A percentile compares a stretch with the other conserved stretches of the same genome.
phyloP scores from a whole-genome alignment of 2,329 filamentous ascomycete species.

The Cordyceps sp. region DNA sequence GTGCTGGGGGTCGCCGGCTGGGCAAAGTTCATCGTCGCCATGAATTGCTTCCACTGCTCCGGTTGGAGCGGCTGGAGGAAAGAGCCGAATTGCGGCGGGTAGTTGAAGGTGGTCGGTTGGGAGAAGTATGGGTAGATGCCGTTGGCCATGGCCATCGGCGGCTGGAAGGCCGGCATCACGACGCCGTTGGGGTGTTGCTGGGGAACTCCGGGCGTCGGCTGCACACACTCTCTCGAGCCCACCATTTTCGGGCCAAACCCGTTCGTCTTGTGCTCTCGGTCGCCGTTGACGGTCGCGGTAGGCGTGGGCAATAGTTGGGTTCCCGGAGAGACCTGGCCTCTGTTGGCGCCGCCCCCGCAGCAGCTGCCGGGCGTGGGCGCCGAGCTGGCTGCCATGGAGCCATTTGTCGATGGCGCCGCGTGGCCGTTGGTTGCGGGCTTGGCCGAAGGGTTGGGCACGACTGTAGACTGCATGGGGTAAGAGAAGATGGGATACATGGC shows the following conservation, averaged over 20 bases:
- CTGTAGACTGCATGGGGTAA: constrained; percentile 11
- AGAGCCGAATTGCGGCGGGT: constrained; percentile 36
- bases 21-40: constrained; percentile 22
- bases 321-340: constrained; percentile 1
- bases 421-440: constrained; percentile 8
- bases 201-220: constrained; percentile 6
- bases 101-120: constrained; percentile 31
- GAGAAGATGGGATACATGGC: constrained; percentile 17
- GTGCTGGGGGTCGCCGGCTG: constrained; percentile 13
- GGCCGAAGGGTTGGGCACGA: constrained; percentile 5
- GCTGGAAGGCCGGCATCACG: constrained; percentile 19
- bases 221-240: constrained; percentile 6
- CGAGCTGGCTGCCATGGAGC: constrained; percentile 2
- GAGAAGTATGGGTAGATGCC: constrained; percentile 23
- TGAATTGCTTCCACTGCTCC: constrained; percentile 32
- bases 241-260: constrained; percentile 14
- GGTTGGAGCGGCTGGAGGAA: constrained; percentile 37
- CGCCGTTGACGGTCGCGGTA: constrained; percentile 5
- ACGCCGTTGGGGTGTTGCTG: constrained; percentile 9
- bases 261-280: constrained; percentile 7
- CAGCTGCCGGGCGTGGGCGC: constrained; percentile 4
- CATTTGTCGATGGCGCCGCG: constrained; percentile 6
- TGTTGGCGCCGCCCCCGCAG: constrained; percentile 8
- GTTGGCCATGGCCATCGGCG: constrained; percentile 18
- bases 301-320: constrained; percentile 4